A percentile compares a stretch with the other conserved stretches of the same genome.
Evolutionary conservation across 768 basidiomycete species (phyloP).

Genomic region (Mycena kentingensis): DNA sequence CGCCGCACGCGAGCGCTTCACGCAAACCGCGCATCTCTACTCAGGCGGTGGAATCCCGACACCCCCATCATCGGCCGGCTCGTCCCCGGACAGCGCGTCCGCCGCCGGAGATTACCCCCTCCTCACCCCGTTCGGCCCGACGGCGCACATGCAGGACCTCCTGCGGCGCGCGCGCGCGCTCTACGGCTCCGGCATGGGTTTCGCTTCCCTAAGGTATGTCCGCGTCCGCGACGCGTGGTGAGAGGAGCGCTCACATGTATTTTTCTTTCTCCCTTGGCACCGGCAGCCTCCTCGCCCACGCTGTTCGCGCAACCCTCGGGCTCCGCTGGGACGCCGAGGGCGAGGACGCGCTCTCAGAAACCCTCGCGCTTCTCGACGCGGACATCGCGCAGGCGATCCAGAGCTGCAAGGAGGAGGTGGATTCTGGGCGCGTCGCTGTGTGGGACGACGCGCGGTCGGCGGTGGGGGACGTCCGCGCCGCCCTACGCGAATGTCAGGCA

Average conservation of each 20-base stretch:
- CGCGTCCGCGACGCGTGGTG: background rate
- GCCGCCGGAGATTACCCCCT: background rate
- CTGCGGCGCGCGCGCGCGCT: conserved; percentile 19
- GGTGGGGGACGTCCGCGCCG: conserved; percentile 7
- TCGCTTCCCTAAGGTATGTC: conserved; percentile 18
- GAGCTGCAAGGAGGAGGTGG: conserved; percentile 24
- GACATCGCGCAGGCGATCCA: conserved; percentile 23
- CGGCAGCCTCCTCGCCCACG: conserved; percentile 8
- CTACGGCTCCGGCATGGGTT: conserved; percentile 25
- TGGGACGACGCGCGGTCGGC: conserved; percentile 7
- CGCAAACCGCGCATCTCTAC: conserved; percentile 11
- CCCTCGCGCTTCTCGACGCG: conserved; percentile 21
- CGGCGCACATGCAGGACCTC: conserved; percentile 15
- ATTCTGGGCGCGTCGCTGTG: conserved; percentile 13
- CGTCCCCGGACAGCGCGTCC: background rate
- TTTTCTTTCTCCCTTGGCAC: background rate
- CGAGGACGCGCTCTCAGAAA: conserved; percentile 12
- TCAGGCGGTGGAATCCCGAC: background rate
- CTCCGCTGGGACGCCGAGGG: conserved; percentile 14
- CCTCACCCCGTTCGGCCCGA: conserved; percentile 15
- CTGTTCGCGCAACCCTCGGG: conserved; percentile 15
- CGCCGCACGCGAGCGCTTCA: conserved; percentile 21
- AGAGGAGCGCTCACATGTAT: background rate
- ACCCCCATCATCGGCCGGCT: conserved; percentile 1
- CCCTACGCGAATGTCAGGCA: conserved; percentile 8